Base-by-base conservation (phyloP, 768 basidiomycete species). In the Daedaleopsis sinensis region DNA sequence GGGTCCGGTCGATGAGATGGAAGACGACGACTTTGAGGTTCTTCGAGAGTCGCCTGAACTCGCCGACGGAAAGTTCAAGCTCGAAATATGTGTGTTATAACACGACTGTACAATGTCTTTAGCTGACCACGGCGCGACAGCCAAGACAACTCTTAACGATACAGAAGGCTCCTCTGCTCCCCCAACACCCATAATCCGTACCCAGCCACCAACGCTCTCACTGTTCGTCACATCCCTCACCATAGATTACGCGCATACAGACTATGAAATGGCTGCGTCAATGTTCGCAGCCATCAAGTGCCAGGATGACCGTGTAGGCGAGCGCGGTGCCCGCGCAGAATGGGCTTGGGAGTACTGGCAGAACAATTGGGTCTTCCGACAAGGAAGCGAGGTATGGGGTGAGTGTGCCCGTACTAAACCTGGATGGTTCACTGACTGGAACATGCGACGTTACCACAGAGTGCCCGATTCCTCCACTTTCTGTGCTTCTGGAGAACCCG, bases 311-410 rank as follows among this genome's bases (percentile, higher is more conserved):
- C 78, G 82, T 51, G 73, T 76, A 12, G 89, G 89, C 7, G 82
- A 86, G 66, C 80, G 86, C 12, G 84, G 86, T 6, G 83, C 85
- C 0, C 83, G 88, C 16, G 77, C 86, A 35, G 83, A 89, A 44
- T 92, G 89, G 88, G 77, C 86, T 24, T 92, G 89, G 89, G 86
- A 90, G 58, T 76, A 75, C 57, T 89, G 88, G 85, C 84, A 89
- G 61, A 82, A 78, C 61, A 86, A 89, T 61, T 91, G 84, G 83
- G 79, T 83, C 1, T 93, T 91, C 74, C 77, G 89, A 46, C 81
- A 80, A 53, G 88, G 87, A 55, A 83, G 82, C 55, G 89, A 91
- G 76, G 88, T 89, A 44, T 91, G 86, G 88, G 85, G 89, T 89
- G 68, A 68, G 82, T 63, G 43, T 5, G 10, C 7, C 2, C 15